phyloP scores from a whole-genome alignment of 371 early-diverging fungal species.

The Mucor ambiguus region DNA sequence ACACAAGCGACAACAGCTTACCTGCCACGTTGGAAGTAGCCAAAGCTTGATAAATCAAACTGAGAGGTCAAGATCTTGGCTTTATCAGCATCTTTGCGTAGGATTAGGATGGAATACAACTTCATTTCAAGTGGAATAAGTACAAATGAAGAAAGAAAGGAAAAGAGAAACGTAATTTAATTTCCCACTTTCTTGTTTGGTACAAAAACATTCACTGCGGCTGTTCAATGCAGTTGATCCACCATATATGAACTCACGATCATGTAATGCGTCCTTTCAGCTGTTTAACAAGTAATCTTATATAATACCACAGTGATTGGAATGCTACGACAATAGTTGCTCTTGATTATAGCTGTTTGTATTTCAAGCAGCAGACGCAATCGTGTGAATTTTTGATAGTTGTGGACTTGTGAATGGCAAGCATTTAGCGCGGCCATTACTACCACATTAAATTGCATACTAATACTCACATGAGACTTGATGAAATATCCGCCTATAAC shows the following conservation, averaged over 20 bases:
- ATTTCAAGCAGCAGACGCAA: no score
- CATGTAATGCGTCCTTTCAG: neutral
- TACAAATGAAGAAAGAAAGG: neutral
- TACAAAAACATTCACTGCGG: neutral
- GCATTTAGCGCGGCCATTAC: no score
- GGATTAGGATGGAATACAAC: conserved; percentile 54
- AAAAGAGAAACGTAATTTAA: neutral
- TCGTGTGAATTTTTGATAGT: neutral
- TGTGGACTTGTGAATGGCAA: neutral
- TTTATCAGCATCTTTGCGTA: conserved; percentile 52
- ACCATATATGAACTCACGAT: neutral
- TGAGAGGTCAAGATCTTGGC: conserved; percentile 61
- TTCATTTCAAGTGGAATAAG: conserved; percentile 45
- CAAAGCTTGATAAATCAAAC: conserved; percentile 82
- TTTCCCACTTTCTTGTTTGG: conserved; percentile 3
- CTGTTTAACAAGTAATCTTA: no score
- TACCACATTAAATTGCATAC: no score
- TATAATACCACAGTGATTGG: no score
- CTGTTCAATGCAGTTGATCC: neutral
- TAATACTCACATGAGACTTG: neutral
- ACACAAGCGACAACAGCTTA: conserved; percentile 27
- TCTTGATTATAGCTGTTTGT: no score
- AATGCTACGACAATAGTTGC: no score
- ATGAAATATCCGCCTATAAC: neutral
- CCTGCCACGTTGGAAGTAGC: conserved; percentile 89